These are phyloP conservation scores for Trichoderma endophyticum DNA, from an alignment of 2,329 filamentous ascomycete genomes.

Conservation along the genomic window DNA sequence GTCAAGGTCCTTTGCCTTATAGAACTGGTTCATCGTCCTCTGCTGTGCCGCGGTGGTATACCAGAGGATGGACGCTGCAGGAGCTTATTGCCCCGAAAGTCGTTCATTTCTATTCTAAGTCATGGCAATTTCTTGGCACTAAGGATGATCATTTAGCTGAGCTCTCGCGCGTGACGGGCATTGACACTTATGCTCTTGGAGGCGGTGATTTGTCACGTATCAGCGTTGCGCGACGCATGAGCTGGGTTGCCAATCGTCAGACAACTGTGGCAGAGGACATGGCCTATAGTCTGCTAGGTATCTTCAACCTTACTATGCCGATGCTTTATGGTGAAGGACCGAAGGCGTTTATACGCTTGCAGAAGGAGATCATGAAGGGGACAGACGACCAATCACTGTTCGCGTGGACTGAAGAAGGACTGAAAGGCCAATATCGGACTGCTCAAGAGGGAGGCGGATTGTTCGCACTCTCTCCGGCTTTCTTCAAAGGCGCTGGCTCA, in stretches of 20 bases:
- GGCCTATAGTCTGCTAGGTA: slow-evolving; percentile 22
- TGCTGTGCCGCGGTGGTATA: slow-evolving; percentile 23
- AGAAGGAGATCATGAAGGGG: not conserved
- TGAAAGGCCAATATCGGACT: no score
- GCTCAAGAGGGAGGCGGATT: no score
- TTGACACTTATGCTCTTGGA: not conserved
- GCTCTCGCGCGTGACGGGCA: not conserved
- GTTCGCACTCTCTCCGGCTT: no score
- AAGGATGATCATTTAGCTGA: not conserved
- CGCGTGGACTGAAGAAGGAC: not conserved
- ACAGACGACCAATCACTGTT: not conserved
- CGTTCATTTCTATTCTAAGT: not conserved
- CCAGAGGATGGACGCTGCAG: slow-evolving; percentile 57
- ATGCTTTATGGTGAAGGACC: slow-evolving; percentile 22
- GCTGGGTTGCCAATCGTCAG: slow-evolving; percentile 20
- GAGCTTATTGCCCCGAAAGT: slow-evolving; percentile 34
- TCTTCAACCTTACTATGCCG: slow-evolving; percentile 23
- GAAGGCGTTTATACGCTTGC: not conserved
- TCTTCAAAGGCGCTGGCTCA: no score
- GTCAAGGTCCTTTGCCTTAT: slow-evolving; percentile 22
- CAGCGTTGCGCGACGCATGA: slow-evolving; percentile 12
- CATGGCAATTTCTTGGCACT: not conserved
- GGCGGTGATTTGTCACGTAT: not conserved
- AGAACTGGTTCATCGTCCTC: not conserved
- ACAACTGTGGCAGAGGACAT: slow-evolving; percentile 21